Conservation (phyloP, 805 yeast species). For the Candida nonsorbophila region DNA sequence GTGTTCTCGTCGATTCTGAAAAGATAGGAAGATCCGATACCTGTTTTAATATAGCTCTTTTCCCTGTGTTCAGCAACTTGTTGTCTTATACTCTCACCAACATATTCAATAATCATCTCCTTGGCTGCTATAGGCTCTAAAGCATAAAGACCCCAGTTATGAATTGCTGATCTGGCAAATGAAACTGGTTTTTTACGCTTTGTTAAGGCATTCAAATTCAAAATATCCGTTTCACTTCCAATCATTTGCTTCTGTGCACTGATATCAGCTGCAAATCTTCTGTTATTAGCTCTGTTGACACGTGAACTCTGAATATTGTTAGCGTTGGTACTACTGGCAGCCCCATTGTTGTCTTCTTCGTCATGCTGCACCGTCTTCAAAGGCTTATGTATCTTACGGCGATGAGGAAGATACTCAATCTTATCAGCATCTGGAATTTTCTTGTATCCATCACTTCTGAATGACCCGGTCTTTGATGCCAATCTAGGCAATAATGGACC, state of each 20-base stretch:
- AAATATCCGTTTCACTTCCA: constrained; percentile 75
- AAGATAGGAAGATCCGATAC: constrained; percentile 91
- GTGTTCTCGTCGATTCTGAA: constrained; percentile 91
- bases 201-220: constrained; percentile 80
- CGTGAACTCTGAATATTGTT: constrained; percentile 59
- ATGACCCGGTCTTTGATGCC: constrained; percentile 51
- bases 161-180: constrained; percentile 96
- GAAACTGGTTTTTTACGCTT: constrained; percentile 91
- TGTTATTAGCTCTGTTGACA: constrained; percentile 77
- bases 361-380: constrained; percentile 67
- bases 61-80: constrained; percentile 94
- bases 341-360: constrained; percentile 30
- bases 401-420: constrained; percentile 75
- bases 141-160: constrained; percentile 97
- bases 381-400: constrained; percentile 65
- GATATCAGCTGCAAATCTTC: constrained; percentile 86
- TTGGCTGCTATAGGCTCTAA: constrained; percentile 91
- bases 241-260: constrained; percentile 72
- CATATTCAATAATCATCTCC: constrained; percentile 97
- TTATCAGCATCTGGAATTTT: constrained; percentile 73
- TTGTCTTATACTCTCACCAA: constrained; percentile 90
- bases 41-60: constrained; percentile 75
- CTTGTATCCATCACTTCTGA: constrained; percentile 66
- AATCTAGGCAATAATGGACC: constrained; percentile 23
- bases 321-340: constrained; percentile 10